A percentile compares a stretch with the other conserved stretches of the same genome.
Conservation (phyloP, 495 filamentous ascomycete species). For the Saxophila tyrrhenica region DNA sequence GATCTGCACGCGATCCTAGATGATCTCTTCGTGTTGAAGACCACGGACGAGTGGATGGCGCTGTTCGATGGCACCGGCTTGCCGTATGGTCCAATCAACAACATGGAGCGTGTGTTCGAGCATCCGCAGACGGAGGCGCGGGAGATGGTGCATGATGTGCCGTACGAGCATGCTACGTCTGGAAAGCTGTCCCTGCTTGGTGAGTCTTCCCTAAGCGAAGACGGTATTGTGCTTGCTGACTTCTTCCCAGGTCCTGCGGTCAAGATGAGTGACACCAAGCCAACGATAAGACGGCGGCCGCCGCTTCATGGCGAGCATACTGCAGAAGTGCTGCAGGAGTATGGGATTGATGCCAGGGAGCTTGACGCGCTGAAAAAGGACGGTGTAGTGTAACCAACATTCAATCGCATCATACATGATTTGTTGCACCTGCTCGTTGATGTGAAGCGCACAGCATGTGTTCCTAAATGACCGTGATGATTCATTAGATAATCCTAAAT, state of each 20-base stretch:
- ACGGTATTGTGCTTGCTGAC: slow-evolving; percentile 15
- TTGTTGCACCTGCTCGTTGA: too few relatives aligned
- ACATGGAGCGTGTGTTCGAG: slow-evolving; percentile 20
- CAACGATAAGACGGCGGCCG: slow-evolving; percentile 17
- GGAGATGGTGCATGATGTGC: slow-evolving; percentile 18
- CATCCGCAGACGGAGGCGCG: slow-evolving; percentile 22
- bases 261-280: slow-evolving; percentile 18
- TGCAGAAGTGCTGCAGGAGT: slow-evolving; percentile 20
- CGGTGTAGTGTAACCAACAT: background rate
- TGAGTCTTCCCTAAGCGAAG: slow-evolving; percentile 10
- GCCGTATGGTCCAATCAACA: slow-evolving; percentile 23
- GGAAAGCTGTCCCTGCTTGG: background rate
- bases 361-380: slow-evolving; percentile 15
- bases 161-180: slow-evolving; percentile 10
- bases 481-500: background rate
- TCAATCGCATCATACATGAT: too few relatives aligned
- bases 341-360: slow-evolving; percentile 13
- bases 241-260: slow-evolving; percentile 20
- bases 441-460: too few relatives aligned
- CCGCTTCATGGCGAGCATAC: slow-evolving; percentile 24
- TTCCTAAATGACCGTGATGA: background rate
- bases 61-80: slow-evolving; percentile 24
- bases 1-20: slow-evolving; percentile 19
- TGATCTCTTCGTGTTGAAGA: slow-evolving; percentile 19
- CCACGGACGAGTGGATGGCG: slow-evolving; percentile 21